Evolutionary conservation across 2,329 filamentous ascomycete species (phyloP).

Genomic region (Colletotrichum siamense): DNA sequence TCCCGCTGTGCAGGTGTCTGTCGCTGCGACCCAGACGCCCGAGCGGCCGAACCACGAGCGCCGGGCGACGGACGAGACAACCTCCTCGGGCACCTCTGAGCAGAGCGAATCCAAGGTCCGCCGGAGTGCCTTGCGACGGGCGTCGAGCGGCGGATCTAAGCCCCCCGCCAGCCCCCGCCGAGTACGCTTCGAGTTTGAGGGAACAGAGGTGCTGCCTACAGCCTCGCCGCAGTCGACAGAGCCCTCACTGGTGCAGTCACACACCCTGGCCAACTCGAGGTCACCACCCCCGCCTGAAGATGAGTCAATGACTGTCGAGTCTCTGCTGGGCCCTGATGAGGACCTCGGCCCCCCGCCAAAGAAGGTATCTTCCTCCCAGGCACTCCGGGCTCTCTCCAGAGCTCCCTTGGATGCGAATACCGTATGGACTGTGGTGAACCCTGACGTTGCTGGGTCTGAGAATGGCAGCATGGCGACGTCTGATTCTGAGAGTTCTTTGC

Average conservation of each 20-base stretch:
- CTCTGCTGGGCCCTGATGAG: conserved; percentile 41
- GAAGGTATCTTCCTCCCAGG: conserved; percentile 62
- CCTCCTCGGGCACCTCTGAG: conserved; percentile 58
- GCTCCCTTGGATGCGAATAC: conserved; percentile 56
- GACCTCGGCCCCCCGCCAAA: conserved; percentile 50
- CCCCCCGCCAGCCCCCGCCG: conserved; percentile 60
- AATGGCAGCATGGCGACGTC: conserved; percentile 13
- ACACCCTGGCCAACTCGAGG: conserved; percentile 26
- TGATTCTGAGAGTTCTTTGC: conserved; percentile 8
- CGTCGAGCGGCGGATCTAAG: conserved; percentile 51
- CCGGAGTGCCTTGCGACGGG: conserved; percentile 63
- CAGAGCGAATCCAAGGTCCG: conserved; percentile 54
- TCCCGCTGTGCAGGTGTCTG: neutral
- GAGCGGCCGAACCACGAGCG: conserved; percentile 41
- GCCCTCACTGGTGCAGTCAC: conserved; percentile 33
- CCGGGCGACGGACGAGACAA: conserved; percentile 50
- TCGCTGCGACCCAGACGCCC: conserved; percentile 20
- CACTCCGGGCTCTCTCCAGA: conserved; percentile 56
- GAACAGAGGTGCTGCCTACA: conserved; percentile 65
- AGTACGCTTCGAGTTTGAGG: conserved; percentile 67
- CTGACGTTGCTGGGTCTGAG: conserved; percentile 18
- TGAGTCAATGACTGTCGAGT: conserved; percentile 31
- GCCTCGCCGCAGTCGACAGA: conserved; percentile 54
- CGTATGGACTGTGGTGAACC: conserved; percentile 55
- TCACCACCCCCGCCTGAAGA: conserved; percentile 27